These are phyloP conservation scores for Monilinia fructicola DNA, from an alignment of 2,329 filamentous ascomycete genomes.

Conservation along the genomic window DNA sequence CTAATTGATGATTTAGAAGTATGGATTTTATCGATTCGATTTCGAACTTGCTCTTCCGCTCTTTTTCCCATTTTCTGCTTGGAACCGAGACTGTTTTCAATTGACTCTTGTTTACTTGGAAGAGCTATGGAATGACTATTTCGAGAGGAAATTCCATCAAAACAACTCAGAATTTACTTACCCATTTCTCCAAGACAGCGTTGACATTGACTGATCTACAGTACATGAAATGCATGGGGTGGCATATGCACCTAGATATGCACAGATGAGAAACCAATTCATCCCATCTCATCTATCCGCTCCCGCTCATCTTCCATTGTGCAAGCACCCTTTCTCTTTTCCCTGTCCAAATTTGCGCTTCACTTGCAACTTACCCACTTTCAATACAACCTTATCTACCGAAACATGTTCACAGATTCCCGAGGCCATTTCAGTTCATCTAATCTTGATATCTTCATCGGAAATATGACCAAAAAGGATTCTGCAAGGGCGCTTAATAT, in stretches of 20 bases:
- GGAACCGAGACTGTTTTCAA: not conserved
- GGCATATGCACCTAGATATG: not conserved
- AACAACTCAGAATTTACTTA: not conserved
- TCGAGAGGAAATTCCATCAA: not conserved
- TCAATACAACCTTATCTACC: not conserved
- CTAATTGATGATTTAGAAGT: not conserved
- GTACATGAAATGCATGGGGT: not conserved
- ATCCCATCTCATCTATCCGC: conserved; percentile 2
- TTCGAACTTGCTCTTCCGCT: not conserved
- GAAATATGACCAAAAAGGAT: not conserved
- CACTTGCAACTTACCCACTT: not conserved
- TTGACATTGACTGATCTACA: not conserved
- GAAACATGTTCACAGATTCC: not conserved
- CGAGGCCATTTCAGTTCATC: not conserved
- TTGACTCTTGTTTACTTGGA: not conserved
- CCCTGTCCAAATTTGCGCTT: not conserved
- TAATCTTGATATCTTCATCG: conserved; percentile 13
- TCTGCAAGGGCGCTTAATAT: conserved; percentile 5
- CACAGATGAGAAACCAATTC: conserved; percentile 12
- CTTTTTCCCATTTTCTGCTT: not conserved
- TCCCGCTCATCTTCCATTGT: not conserved
- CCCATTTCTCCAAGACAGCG: conserved; percentile 3
- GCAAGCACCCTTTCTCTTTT: conserved; percentile 2
- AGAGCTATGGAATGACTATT: not conserved
- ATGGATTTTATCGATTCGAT: not conserved